Base-by-base conservation (phyloP, 2,329 filamentous ascomycete species). In the Zasmidium cellare region DNA sequence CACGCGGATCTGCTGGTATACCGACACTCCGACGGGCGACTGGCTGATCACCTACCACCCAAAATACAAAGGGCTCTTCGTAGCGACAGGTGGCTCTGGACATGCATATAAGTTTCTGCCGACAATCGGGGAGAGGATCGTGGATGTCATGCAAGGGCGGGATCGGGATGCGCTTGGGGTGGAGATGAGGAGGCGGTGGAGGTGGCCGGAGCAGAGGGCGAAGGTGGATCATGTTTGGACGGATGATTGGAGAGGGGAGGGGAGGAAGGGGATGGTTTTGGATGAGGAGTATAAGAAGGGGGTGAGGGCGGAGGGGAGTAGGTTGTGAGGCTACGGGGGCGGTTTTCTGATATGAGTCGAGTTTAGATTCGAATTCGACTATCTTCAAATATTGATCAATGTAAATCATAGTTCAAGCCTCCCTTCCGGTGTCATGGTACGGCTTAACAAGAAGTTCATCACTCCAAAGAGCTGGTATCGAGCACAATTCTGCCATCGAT, bases 21-120 rank as follows among this genome's bases (percentile, higher is more conserved):
- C 77, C 0, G 84, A 86, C 62, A 84, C 80, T 0, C 79, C 78
- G 1, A 75, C 78, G 16, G 82, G 83, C 28, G 79, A 84, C 54
- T 85, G 82, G 64, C 71, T 86, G 3, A 77, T 86, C 48, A 76
- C 79, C 41, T 76, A 78, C 55, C 79, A 84, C 50, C 82, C 82
- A 0, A 71, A 64, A 16, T 81, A 78, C 61, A 67, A 71, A n/a
- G 78, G 80, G 0, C 66, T 87, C 0, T 82, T 86, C 65, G 76
- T 87, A 0, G 84, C 84, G 2, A 87, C 84, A 0, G 85, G 83
- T 0, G 86, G 85, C 0, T 82, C 79, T 35, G 85, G 85, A 0
- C 85, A 87, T 69, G 85, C 77, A 0, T 87, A 86, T 69, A 87
- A 87, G 64, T 87, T 84, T 58, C 66, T 86, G 50, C 84, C 84